Base-by-base conservation (phyloP, 2,329 filamentous ascomycete genomes). In the Biscogniauxia mediterranea region DNA sequence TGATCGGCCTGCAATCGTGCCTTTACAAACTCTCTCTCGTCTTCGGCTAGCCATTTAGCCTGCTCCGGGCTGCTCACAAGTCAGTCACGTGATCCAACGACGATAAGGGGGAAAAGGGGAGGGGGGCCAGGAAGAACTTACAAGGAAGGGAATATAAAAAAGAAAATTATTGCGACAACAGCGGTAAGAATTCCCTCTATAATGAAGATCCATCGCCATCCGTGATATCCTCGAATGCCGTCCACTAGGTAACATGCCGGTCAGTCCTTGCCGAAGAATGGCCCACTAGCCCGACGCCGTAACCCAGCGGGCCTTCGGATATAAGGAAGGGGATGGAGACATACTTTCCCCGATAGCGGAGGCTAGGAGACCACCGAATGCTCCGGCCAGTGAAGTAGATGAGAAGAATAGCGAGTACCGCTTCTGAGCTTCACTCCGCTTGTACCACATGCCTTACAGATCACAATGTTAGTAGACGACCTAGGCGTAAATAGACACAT, bases 391-490 rank as follows among this genome's bases (percentile, higher is more conserved):
- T 0, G 89, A 90, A 0, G 91, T 93, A 26, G 84, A 91, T 70
- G 85, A 88, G 81, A 98, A 98, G 82, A 98, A 98, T 80, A 98
- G 93, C 17, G 89, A 91, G 78, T 93, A 97, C 28, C 95, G 88
- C 71, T 92, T 92, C 77, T 98, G 94, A 1, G 93, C 92, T 77
- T 98, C 95, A 52, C 82, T 81, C 62, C 94, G 87, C 62, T 89
- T 88, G 70, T 98, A 99, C 93, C 91, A 96, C 88, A 94, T 94
- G 61, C 91, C 80, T 78, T 54, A 51, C 28, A 25, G n/a, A 53
- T 25, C 6, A 53, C 15, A 5, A 50, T 15, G 51, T 70, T 60
- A 72, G 67, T 55, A 28, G 13, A 6, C 32, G 52, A 20, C 58
- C 20, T 50, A 17, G n/a, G 25, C 38, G n/a, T 23, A 28, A 20